A percentile compares a stretch with the other conserved stretches of the same genome.
These are phyloP conservation scores for Aspergillus thermomutatus DNA, from an alignment of 2,329 filamentous ascomycete genomes.

Conservation along the genomic window DNA sequence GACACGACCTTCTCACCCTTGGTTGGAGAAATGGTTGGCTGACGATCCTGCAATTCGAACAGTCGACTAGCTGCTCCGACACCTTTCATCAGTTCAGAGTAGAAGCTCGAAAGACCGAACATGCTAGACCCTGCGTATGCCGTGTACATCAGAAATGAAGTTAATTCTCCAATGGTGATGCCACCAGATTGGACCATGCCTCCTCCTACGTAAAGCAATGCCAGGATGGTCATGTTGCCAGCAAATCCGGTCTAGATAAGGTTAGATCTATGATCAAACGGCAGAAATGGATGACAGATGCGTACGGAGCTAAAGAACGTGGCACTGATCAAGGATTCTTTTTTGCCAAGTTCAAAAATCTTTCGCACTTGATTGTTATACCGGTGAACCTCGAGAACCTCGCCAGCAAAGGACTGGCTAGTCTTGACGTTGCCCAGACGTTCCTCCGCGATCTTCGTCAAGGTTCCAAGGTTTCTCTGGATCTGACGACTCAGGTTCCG, in stretches of 20 bases:
- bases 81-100: slow-evolving; percentile 98
- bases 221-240: slow-evolving; percentile 94
- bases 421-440: slow-evolving; percentile 96
- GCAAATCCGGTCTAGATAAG: slow-evolving; percentile 73
- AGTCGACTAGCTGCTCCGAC: slow-evolving; percentile 93
- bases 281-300: slow-evolving; percentile 1
- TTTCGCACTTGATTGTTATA: slow-evolving; percentile 91
- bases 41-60: slow-evolving; percentile 90
- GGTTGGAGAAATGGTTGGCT: slow-evolving; percentile 83
- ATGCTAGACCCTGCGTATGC: slow-evolving; percentile 82
- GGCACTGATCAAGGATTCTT: slow-evolving; percentile 82
- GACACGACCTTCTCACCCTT: slow-evolving; percentile 74
- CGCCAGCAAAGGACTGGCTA: slow-evolving; percentile 91
- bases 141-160: slow-evolving; percentile 98
- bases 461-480: slow-evolving; percentile 84
- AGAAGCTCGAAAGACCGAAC: slow-evolving; percentile 92
- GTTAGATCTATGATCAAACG: slow-evolving; percentile 11
- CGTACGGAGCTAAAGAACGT: slow-evolving; percentile 73
- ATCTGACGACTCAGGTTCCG: slow-evolving; percentile 87
- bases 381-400: slow-evolving; percentile 81
- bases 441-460: slow-evolving; percentile 98
- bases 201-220: slow-evolving; percentile 84
- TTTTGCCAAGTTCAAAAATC: slow-evolving; percentile 85
- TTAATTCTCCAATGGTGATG: slow-evolving; percentile 87
- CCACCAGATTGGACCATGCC: slow-evolving; percentile 81